Evolutionary conservation across 768 basidiomycete species (phyloP).

Genomic region (Paxillus rubicundulus): DNA sequence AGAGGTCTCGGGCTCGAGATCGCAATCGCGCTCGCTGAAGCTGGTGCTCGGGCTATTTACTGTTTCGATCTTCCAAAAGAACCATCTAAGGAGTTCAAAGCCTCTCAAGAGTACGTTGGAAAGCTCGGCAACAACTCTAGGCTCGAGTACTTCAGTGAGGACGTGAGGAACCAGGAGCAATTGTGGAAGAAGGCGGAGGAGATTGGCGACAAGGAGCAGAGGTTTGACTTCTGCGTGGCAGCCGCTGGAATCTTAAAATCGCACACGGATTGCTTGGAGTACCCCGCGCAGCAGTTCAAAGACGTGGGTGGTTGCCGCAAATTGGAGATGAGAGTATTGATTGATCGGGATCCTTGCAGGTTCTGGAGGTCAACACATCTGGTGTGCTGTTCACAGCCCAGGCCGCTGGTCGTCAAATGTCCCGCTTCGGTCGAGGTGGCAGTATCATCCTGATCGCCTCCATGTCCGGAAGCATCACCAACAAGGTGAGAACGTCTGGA

Average conservation of each 20-base stretch:
- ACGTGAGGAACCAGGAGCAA: conserved; percentile 61
- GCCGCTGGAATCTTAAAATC: conserved; percentile 70
- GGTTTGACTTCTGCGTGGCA: conserved; percentile 75
- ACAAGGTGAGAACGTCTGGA: conserved; percentile 45
- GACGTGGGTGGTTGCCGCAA: conserved; percentile 40
- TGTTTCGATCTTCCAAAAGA: conserved; percentile 60
- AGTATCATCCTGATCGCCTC: conserved; percentile 60
- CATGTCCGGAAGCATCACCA: conserved; percentile 68
- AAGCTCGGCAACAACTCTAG: conserved; percentile 42
- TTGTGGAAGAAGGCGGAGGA: conserved; percentile 57
- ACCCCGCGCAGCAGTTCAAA: conserved; percentile 61
- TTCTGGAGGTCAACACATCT: conserved; percentile 62
- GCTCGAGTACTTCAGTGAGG: conserved; percentile 60
- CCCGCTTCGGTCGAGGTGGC: conserved; percentile 42
- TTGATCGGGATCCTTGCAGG: conserved; percentile 36
- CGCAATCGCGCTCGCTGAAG: conserved; percentile 71
- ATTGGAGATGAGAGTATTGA: not conserved
- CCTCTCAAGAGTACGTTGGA: conserved; percentile 50
- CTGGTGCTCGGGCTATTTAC: conserved; percentile 67
- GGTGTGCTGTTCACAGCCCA: conserved; percentile 62
- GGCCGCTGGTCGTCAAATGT: conserved; percentile 60
- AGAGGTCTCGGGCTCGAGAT: conserved; percentile 81
- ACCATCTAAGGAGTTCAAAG: conserved; percentile 57
- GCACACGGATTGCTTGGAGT: conserved; percentile 62
- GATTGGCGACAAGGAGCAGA: conserved; percentile 63